Base-by-base conservation (phyloP, 2,329 filamentous ascomycete genomes). In the Botryotinia convoluta region DNA sequence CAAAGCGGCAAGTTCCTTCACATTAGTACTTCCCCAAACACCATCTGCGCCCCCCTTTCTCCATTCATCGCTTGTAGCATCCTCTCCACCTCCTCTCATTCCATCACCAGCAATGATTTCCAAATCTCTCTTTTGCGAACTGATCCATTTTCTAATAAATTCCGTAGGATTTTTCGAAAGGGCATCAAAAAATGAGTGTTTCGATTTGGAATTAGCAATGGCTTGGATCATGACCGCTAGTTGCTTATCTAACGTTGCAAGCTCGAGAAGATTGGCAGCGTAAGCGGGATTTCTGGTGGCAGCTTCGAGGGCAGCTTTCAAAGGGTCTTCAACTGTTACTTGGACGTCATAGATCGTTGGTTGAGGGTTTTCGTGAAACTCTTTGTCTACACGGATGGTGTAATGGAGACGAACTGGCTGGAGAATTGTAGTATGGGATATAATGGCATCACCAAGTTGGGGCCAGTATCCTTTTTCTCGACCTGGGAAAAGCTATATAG, bases 261-360 rank as follows among this genome's bases (percentile, higher is more conserved):
- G 93, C 75, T 94, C 90, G 77, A 92, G 92, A 44, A 98, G 88
- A 79, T 91, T 91, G 57, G 87, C 84, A 26, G 91, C 88, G 82
- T 93, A 92, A 72, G 89, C 86, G 1, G 93, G 87, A 76, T 93
- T 93, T 74, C 89, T 88, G 73, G 92, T 86, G 76, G 94, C 86
- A 22, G 89, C 84, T 60, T 88, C 82, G 81, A 94, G 87, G 78
- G 88, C 89, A 48, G 87, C 86, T 69, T 91, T 90, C 68, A 97
- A 86, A 1, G 95, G 93, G 80, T 97, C 94, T 78, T 97, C 93
- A 26, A 97, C 88, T 1, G 90, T 87, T 63, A 99, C 93, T 78
- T 91, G 91, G 65, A 99, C 87, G 82, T 98, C 95, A 84, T 98
- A 98, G 78, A 98, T 86, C 9, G 95, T 98, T 1, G 93, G 91